These are phyloP conservation scores for Drosera capensis DNA, from an alignment of 148 eudicot genomes.

Conservation along the genomic window DNA sequence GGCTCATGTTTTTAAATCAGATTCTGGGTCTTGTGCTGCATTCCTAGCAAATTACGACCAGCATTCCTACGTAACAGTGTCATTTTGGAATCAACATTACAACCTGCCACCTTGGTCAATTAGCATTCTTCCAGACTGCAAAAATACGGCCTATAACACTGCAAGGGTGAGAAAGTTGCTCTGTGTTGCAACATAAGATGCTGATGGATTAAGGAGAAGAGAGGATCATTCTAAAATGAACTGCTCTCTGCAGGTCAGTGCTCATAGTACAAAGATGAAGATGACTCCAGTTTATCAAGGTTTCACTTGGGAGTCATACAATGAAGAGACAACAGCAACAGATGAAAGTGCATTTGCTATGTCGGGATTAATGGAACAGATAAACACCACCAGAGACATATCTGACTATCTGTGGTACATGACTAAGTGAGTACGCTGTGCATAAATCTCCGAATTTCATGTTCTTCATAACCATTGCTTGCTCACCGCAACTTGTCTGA, in stretches of 20 bases:
- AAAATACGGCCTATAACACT: slow-evolving; percentile 56
- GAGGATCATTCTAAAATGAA: not conserved
- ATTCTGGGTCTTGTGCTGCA: slow-evolving; percentile 69
- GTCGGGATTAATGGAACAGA: slow-evolving; percentile 58
- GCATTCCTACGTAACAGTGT: slow-evolving; percentile 32
- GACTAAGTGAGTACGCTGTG: slow-evolving; percentile 63
- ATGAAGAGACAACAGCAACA: slow-evolving; percentile 41
- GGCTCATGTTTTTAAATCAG: slow-evolving; percentile 56
- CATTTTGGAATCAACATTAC: slow-evolving; percentile 34
- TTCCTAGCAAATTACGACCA: slow-evolving; percentile 61
- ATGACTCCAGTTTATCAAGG: slow-evolving; percentile 26
- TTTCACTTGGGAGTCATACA: slow-evolving; percentile 42
- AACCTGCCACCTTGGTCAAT: slow-evolving; percentile 77
- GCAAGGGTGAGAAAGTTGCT: slow-evolving; percentile 61
- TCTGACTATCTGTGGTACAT: slow-evolving; percentile 82
- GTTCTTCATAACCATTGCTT: not conserved
- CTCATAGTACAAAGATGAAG: slow-evolving; percentile 36
- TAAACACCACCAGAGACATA: slow-evolving; percentile 59
- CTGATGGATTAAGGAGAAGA: too few species aligned
- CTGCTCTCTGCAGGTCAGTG: slow-evolving; percentile 22
- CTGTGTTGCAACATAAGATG: too few species aligned
- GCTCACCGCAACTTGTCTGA: not conserved
- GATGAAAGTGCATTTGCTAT: slow-evolving; percentile 41
- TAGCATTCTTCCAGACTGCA: slow-evolving; percentile 92
- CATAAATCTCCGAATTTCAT: not conserved